Percentiles rank a stretch among this genome's conserved stretches.
Evolutionary conservation across 371 early-diverging fungal genomes (phyloP).

Genomic region (Fennellomyces sp.): DNA sequence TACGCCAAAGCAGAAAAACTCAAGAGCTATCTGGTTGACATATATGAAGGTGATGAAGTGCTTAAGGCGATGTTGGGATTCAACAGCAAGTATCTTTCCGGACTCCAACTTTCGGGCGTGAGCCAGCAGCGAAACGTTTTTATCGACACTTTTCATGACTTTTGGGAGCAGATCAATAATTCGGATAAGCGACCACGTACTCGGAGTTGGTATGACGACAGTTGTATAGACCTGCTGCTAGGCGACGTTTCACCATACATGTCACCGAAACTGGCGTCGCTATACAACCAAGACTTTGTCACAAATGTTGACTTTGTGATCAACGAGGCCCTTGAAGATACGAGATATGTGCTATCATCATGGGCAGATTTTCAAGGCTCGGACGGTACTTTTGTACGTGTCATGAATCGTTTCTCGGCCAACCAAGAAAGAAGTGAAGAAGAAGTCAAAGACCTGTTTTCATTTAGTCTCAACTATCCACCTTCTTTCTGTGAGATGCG

Average conservation of each 20-base stretch:
- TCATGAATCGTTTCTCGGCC: conserved; percentile 27
- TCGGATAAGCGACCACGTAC: conserved; percentile 33
- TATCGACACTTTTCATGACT: conserved; percentile 28
- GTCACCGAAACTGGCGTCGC: conserved; percentile 40
- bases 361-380: conserved; percentile 42
- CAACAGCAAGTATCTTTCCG: conserved; percentile 28
- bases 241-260: conserved; percentile 53
- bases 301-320: conserved; percentile 39
- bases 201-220: conserved; percentile 51
- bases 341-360: conserved; percentile 18
- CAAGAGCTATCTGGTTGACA: conserved; percentile 65
- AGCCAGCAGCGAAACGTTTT: conserved; percentile 20
- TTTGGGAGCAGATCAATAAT: conserved; percentile 41
- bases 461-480: conserved; percentile 22
- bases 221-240: conserved; percentile 42
- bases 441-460: conserved; percentile 24
- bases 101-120: neutral
- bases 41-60: conserved; percentile 77
- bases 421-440: conserved; percentile 17
- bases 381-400: conserved; percentile 47
- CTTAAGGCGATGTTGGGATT: conserved; percentile 48
- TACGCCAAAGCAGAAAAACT: conserved; percentile 70
- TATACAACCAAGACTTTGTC: conserved; percentile 46
- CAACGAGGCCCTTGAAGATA: conserved; percentile 14
- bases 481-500: conserved; percentile 49